phyloP scores from a whole-genome alignment of 352 stramenopile species.

The Globisporangium orthogonon region DNA sequence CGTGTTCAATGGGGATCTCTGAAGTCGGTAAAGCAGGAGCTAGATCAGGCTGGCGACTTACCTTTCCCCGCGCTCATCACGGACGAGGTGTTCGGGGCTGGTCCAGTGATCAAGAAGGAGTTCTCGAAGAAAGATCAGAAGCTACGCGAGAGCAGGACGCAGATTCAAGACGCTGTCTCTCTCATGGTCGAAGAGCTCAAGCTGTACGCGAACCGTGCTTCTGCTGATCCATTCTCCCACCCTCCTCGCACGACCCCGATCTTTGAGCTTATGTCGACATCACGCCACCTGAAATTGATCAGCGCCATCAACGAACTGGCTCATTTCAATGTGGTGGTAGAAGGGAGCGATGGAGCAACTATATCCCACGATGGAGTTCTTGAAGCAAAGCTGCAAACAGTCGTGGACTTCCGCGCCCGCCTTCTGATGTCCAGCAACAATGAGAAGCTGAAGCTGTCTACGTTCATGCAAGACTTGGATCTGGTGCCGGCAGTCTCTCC shows the following conservation, averaged over 20 bases:
- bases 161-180: slow-evolving; percentile 50
- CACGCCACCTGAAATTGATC: slow-evolving; percentile 64
- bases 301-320: slow-evolving; percentile 71
- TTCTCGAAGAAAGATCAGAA: slow-evolving; percentile 75
- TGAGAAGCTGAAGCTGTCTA: slow-evolving; percentile 59
- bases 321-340: slow-evolving; percentile 39
- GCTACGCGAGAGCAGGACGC: slow-evolving; percentile 40
- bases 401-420: slow-evolving; percentile 65
- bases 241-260: slow-evolving; percentile 42
- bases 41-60: slow-evolving; percentile 18
- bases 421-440: slow-evolving; percentile 66
- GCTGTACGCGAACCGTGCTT: slow-evolving; percentile 45
- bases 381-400: slow-evolving; percentile 50
- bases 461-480: slow-evolving; percentile 33
- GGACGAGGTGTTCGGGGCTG: slow-evolving; percentile 44
- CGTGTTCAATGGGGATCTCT: slow-evolving; percentile 60
- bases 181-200: slow-evolving; percentile 69
- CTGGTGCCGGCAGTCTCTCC: not conserved
- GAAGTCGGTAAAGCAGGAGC: slow-evolving; percentile 21
- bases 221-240: slow-evolving; percentile 41
- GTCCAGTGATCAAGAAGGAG: slow-evolving; percentile 63
- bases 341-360: slow-evolving; percentile 11
- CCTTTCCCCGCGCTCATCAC: slow-evolving; percentile 24
- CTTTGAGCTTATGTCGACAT: slow-evolving; percentile 64
- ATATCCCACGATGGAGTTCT: slow-evolving; percentile 29